These are phyloP conservation scores for Eimeria mitis DNA, from an alignment of 169 alveolate genomes.

Conservation along the genomic window DNA sequence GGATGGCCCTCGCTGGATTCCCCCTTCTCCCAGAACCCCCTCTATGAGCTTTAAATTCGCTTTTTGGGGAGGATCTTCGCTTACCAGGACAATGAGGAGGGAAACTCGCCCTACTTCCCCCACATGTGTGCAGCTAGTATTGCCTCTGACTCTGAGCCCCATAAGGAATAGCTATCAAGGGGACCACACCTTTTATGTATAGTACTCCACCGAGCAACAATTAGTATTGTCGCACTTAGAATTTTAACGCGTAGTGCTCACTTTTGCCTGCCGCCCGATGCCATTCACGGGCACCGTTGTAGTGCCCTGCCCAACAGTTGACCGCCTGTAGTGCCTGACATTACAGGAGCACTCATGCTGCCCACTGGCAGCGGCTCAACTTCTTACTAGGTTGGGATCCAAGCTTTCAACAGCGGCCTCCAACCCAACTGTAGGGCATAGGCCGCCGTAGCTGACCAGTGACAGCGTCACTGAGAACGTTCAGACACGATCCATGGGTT, in stretches of 20 bases:
- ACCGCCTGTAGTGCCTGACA: background rate
- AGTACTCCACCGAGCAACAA: background rate
- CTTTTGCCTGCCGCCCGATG: background rate
- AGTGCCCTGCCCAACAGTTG: background rate
- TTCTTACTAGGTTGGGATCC: no score
- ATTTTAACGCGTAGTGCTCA: background rate
- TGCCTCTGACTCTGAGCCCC: background rate
- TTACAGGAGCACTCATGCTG: no score
- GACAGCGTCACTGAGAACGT: no score
- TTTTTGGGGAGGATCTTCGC: background rate
- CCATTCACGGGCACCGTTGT: background rate
- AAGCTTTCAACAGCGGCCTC: no score
- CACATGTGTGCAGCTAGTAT: background rate
- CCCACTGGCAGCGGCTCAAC: no score
- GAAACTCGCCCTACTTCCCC: background rate
- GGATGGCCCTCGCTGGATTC: background rate
- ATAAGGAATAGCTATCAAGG: background rate
- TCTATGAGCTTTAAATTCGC: background rate
- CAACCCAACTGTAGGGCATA: no score
- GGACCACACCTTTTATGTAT: background rate
- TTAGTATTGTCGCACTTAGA: background rate
- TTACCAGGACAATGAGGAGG: background rate
- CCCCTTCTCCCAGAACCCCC: background rate
- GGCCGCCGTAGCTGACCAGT: no score
- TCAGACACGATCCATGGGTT: no score